Evolutionary conservation across 1,139 yeast genomes (phyloP), one percentile per base, ranked within the genome.

Genomic region (Saccharomyces uvarum): DNA sequence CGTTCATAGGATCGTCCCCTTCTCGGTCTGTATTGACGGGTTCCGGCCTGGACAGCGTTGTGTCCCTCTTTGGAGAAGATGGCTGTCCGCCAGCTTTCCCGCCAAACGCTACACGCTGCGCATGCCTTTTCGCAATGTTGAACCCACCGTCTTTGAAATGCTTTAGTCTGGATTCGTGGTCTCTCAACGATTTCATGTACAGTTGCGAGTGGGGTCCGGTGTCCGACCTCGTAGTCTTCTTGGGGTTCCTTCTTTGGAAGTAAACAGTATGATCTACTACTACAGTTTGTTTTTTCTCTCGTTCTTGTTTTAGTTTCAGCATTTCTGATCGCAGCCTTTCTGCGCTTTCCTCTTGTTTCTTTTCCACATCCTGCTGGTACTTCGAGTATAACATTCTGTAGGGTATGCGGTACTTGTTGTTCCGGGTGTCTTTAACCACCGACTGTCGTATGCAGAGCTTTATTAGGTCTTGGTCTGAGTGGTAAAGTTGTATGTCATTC

Each of bases 341-440:
- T 1, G 83, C 77, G 14, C 82, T 78, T 58, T 77, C 75, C 53
- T 77, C 77, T 54, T 81, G 72, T 61, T 80, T 79, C 53, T 66
- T 64, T 26, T 75, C 75, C 33, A 77, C 70, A 52, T 82, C 85
- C 27, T 70, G 63, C 19, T 67, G 65, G 59, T 80, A 80, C 59
- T 70, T 70, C 53, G 70, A 61, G 63, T 77, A 82, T 9, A 80
- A 62, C 49, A 71, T 59, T 51, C 73, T 64, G 64, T 66, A 69
- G 57, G 81, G 73, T 61, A 74, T 54, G 51, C 60, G 64, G 56
- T 61, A 73, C 54, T 64, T 70, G 51, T 59, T 56, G 13, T 54
- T 57, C 3, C 33, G 38, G 6, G 57, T 55, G 49, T 65, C 65
- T 49, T 63, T 63, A 33, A 51, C 53, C 3, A 67, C 14, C 6